Evolutionary conservation across 805 yeast genomes (phyloP).

Genomic region (Cyberlindnera mississippiensis): DNA sequence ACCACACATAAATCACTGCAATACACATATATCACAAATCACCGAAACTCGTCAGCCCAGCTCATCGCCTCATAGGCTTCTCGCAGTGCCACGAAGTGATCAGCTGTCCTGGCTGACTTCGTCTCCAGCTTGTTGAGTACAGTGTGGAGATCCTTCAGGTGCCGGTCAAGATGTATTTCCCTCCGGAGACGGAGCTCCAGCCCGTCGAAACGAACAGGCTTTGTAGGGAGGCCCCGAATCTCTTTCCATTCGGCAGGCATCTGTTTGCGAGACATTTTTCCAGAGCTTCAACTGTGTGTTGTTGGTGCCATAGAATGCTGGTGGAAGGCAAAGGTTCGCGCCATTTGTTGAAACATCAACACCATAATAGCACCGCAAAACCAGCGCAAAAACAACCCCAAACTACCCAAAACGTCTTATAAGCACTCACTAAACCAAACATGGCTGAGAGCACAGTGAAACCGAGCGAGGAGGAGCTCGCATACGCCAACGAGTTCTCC

Average conservation of each 20-base stretch:
- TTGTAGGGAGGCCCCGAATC: constrained; percentile 20
- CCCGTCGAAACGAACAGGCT: constrained; percentile 15
- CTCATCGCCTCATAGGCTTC: constrained; percentile 17
- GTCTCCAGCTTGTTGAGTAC: constrained; percentile 24
- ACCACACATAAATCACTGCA: too few species aligned
- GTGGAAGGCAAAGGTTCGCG: too few species aligned
- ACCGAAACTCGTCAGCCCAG: constrained; percentile 20
- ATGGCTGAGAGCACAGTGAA: not conserved
- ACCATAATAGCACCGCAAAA: too few species aligned
- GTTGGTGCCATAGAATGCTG: too few species aligned
- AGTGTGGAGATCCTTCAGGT: constrained; percentile 15
- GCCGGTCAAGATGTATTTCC: constrained; percentile 18
- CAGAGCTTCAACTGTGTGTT: too few species aligned
- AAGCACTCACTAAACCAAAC: too few species aligned
- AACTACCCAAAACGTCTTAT: too few species aligned
- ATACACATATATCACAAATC: too few species aligned
- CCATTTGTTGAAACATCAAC: too few species aligned
- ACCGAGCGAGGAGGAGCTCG: constrained; percentile 5
- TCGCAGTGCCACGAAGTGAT: constrained; percentile 8
- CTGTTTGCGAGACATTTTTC: constrained; percentile 1
- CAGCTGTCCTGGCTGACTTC: constrained; percentile 13
- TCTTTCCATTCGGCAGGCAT: constrained; percentile 9
- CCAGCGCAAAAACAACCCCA: too few species aligned
- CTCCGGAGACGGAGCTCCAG: constrained; percentile 12
- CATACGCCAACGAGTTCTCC: constrained; percentile 30